phyloP scores from a whole-genome alignment of 768 basidiomycete genomes.

The Fibroporia radiculosa region DNA sequence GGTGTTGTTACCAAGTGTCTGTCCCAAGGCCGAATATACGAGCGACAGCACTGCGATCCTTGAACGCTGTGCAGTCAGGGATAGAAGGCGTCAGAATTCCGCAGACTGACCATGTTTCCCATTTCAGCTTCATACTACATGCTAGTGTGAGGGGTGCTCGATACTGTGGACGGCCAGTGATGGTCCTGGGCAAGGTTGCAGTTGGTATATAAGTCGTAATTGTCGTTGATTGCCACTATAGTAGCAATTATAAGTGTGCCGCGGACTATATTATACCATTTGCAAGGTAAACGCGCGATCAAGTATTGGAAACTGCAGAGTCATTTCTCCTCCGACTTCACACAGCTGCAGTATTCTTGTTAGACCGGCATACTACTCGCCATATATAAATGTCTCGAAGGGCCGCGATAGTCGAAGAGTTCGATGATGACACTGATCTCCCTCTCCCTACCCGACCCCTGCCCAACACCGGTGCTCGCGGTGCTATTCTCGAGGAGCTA shows the following conservation, averaged over 20 bases:
- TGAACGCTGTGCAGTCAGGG: not conserved
- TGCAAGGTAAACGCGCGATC: no score
- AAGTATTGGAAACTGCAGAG: no score
- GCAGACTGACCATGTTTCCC: conserved; percentile 3
- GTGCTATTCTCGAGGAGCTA: conserved; percentile 77
- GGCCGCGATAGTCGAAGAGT: conserved; percentile 66
- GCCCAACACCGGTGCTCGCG: conserved; percentile 57
- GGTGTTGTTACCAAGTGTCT: conserved; percentile 6
- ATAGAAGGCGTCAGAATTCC: not conserved
- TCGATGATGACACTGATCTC: conserved; percentile 93
- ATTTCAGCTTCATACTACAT: conserved; percentile 1
- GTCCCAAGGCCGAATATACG: not conserved
- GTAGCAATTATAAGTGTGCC: no score
- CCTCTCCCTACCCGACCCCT: conserved; percentile 66
- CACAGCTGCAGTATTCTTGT: no score
- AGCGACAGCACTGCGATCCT: conserved; percentile 1
- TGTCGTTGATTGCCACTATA: no score
- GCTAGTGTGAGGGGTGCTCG: no score
- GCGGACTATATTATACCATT: no score
- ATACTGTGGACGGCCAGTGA: no score
- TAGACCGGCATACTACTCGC: no score
- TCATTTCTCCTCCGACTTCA: no score
- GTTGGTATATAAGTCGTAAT: no score
- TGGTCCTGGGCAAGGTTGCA: no score
- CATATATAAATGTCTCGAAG: conserved; percentile 65